Evolutionary conservation across 2,329 filamentous ascomycete genomes (phyloP), one percentile per base, ranked within the genome.

Genomic region (Chaetomiaceae sp.): DNA sequence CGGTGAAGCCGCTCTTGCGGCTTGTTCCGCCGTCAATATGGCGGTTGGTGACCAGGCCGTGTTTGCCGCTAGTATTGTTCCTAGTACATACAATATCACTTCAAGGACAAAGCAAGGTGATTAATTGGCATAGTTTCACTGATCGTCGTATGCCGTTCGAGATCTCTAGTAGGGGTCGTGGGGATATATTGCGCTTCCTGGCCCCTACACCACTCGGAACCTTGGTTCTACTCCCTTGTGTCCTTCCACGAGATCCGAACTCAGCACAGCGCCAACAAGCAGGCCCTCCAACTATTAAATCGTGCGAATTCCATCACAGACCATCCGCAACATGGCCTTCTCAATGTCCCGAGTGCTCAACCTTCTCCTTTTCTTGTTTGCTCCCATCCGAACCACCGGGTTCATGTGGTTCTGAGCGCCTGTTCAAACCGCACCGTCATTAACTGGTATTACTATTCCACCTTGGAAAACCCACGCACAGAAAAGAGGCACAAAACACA

Each of bases 321-420:
- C 21, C 32, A 43, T 20, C 36, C 8, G 9, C 40, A 54, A 43
- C 18, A 53, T 52, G 51, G 23, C 14, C 18, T 53, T 48, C 37
- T 48, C 51, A 23, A 16, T 45, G 21, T 25, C 25, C 16, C 23
- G 30, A 18, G 13, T 53, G 21, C 30, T 48, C 44, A 53, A 25
- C 14, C 51, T 51, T 18, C 11, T 55, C 25, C 14, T 51, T 13
- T 34, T 38, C 76, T 46, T 53, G 16, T 14, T 53, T n/a, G 5
- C 13, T 5, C 51, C 44, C 14, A 43, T 48, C 14, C 7, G 33
- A 36, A 29, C 33, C 10, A 44, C 51, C 6, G 34, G 34, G 3
- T 49, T 54, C 44, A 23, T 37, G 11, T 48, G 43, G 44, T 53
- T 37, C 27, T 48, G 38, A 14, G 6, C 14, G 9, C 21, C 13